These are phyloP conservation scores for Heterobasidion parviporum DNA, from an alignment of 1,284 basidiomycete genomes.

Conservation along the genomic window DNA sequence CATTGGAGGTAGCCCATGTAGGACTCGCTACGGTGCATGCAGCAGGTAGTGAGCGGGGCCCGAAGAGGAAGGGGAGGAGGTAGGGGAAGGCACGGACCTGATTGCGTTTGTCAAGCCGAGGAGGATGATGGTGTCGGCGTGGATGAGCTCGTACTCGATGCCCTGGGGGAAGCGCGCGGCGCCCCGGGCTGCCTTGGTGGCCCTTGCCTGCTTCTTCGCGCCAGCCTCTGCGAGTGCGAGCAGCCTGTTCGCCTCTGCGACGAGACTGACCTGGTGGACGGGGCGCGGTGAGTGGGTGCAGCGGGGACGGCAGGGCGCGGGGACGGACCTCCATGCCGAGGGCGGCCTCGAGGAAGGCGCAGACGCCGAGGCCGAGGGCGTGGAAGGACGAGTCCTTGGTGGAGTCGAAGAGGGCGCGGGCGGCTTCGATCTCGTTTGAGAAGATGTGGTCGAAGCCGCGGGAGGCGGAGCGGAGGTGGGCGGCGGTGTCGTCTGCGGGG, in stretches of 20 bases:
- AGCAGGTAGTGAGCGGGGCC: conserved; percentile 1
- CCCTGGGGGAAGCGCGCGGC: conserved; percentile 48
- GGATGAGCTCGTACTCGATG: conserved; percentile 65
- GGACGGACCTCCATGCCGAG: conserved; percentile 69
- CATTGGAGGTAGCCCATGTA: conserved; percentile 76
- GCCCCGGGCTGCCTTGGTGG: conserved; percentile 27
- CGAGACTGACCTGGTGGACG: conserved; percentile 31
- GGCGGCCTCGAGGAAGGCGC: conserved; percentile 68
- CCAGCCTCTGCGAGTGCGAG: conserved; percentile 53
- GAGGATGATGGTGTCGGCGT: conserved; percentile 62
- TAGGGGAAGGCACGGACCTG: conserved; percentile 32
- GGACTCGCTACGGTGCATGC: conserved; percentile 41
- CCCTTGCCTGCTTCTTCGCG: conserved; percentile 46
- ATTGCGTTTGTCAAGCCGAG: conserved; percentile 62
- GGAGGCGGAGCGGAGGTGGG: conserved; percentile 41
- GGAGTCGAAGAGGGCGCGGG: conserved; percentile 39
- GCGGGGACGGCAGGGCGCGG: neutral
- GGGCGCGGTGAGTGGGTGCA: neutral
- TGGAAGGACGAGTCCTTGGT: conserved; percentile 57
- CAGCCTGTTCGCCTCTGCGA: conserved; percentile 48
- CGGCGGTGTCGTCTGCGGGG: conserved; percentile 20
- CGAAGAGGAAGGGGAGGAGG: neutral
- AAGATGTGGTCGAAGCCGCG: conserved; percentile 63
- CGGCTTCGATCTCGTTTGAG: conserved; percentile 50
- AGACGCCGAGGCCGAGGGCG: conserved; percentile 61